These are phyloP conservation scores for Podosphaera fusca DNA, from an alignment of 2,329 filamentous ascomycete species.

Conservation along the genomic window DNA sequence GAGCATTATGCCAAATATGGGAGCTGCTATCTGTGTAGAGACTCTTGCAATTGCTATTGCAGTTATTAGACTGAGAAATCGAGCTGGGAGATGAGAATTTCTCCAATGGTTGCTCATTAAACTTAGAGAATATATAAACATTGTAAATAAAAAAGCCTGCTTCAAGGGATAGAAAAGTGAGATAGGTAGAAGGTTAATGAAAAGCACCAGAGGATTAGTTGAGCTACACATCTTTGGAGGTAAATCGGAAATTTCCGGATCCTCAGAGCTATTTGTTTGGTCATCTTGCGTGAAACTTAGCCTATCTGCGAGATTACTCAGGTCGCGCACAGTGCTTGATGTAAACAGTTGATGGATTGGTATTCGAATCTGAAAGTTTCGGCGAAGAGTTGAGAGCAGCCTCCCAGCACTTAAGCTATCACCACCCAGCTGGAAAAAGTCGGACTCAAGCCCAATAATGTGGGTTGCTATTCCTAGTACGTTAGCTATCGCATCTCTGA, in stretches of 20 bases:
- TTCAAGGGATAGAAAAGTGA: constrained; percentile 26
- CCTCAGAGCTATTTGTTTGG: neutral
- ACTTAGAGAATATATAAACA: constrained; percentile 25
- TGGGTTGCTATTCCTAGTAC: constrained; percentile 20
- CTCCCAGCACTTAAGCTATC: constrained; percentile 30
- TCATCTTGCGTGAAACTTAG: neutral
- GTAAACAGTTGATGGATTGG: constrained; percentile 29
- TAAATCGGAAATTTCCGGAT: constrained; percentile 6
- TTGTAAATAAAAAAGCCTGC: constrained; percentile 27
- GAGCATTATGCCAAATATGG: constrained; percentile 24
- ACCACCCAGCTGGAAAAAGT: constrained; percentile 30
- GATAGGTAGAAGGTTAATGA: constrained; percentile 27
- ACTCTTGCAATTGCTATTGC: constrained; percentile 22
- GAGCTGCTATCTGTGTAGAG: constrained; percentile 19
- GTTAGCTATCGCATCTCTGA: constrained; percentile 23
- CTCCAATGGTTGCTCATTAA: constrained; percentile 19
- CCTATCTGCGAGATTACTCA: constrained; percentile 4
- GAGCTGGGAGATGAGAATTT: constrained; percentile 21
- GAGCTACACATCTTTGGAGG: constrained; percentile 24
- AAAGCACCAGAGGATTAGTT: constrained; percentile 24
- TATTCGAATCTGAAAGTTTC: constrained; percentile 24
- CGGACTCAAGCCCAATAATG: constrained; percentile 20
- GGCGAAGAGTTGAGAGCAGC: constrained; percentile 27
- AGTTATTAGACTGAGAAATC: constrained; percentile 25
- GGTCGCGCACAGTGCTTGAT: constrained; percentile 20